These are phyloP conservation scores for Hansfordia pulvinata DNA, from an alignment of 2,329 filamentous ascomycete species.

Conservation along the genomic window DNA sequence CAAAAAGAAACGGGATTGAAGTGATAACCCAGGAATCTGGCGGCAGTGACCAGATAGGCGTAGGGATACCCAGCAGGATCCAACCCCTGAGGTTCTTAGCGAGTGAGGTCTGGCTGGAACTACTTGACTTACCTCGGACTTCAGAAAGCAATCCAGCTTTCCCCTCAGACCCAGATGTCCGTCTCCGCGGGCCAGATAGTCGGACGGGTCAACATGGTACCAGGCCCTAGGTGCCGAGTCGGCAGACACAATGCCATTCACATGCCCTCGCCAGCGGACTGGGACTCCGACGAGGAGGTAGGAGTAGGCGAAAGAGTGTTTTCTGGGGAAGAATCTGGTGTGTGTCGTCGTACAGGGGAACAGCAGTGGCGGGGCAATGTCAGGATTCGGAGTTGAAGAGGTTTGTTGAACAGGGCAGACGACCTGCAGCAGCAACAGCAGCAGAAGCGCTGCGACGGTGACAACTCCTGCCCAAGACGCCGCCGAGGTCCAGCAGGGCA, in stretches of 20 bases:
- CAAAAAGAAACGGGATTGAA: slow-evolving; percentile 72
- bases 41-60: slow-evolving; percentile 59
- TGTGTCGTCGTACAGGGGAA: slow-evolving; percentile 56
- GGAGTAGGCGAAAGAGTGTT: slow-evolving; percentile 55
- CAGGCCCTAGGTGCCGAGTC: slow-evolving; percentile 24
- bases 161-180: slow-evolving; percentile 39
- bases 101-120: background rate
- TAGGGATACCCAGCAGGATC: slow-evolving; percentile 46
- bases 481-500: too few relatives aligned
- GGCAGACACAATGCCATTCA: slow-evolving; percentile 41
- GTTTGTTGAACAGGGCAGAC: too few relatives aligned
- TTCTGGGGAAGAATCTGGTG: slow-evolving; percentile 50
- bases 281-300: slow-evolving; percentile 59
- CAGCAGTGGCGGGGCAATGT: slow-evolving; percentile 35
- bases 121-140: slow-evolving; percentile 31
- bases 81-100: slow-evolving; percentile 30
- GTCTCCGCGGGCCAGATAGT: slow-evolving; percentile 46
- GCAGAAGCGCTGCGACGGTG: too few relatives aligned
- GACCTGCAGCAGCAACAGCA: too few relatives aligned
- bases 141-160: slow-evolving; percentile 49
- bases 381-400: too few relatives aligned
- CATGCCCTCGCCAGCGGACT: slow-evolving; percentile 42
- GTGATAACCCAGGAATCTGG: slow-evolving; percentile 53
- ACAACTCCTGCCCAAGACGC: too few relatives aligned
- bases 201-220: slow-evolving; percentile 44